Percentiles rank a stretch among this genome's conserved stretches.
These are phyloP conservation scores for Crucihimalaya himalaica DNA, from an alignment of 345 rosid species.

Conservation along the genomic window DNA sequence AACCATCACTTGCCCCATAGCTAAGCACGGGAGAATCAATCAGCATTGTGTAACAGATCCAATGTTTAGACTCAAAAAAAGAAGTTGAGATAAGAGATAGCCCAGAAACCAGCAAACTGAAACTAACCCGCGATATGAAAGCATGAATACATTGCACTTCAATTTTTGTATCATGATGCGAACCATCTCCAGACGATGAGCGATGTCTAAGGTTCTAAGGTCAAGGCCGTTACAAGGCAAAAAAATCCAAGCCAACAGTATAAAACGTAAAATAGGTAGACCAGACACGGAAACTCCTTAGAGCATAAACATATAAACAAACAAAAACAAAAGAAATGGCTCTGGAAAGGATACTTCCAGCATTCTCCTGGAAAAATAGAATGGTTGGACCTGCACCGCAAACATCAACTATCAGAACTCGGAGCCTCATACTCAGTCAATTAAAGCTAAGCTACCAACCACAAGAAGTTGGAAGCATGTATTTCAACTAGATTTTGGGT, in stretches of 20 bases:
- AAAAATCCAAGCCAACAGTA: neutral
- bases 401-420: conserved; percentile 24
- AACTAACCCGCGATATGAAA: conserved; percentile 92
- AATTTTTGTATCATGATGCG: conserved; percentile 80
- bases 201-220: conserved; percentile 69
- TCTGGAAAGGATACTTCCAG: conserved; percentile 89
- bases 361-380: conserved; percentile 97
- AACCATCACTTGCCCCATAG: conserved; percentile 95
- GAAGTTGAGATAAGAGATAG: conserved; percentile 12
- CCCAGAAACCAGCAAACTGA: conserved; percentile 14
- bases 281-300: conserved; percentile 11
- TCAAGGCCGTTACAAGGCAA: conserved; percentile 49
- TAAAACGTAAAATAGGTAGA: neutral
- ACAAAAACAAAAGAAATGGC: conserved; percentile 16
- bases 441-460: conserved; percentile 20
- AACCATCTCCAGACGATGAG: conserved; percentile 97
- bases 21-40: conserved; percentile 47
- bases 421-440: neutral
- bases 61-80: neutral
- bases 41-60: conserved; percentile 9
- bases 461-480: neutral
- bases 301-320: neutral
- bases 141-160: conserved; percentile 98
- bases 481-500: neutral
- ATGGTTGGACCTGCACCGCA: conserved; percentile 89